phyloP scores from a whole-genome alignment of 108 stramenopile species.

The Seminavis robusta region DNA sequence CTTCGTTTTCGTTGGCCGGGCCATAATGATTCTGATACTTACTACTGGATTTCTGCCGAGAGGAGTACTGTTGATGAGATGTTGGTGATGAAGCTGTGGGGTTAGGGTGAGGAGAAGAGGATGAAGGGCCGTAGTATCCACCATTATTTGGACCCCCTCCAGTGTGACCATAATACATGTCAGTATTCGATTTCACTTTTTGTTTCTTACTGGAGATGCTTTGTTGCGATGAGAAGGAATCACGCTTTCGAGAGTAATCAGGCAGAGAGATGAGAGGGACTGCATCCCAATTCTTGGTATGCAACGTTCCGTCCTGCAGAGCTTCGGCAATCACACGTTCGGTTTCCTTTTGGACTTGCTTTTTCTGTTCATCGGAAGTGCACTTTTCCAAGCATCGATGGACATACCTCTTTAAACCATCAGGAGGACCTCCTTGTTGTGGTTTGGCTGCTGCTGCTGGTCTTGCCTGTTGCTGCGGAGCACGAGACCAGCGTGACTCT shows the following conservation, averaged over 20 bases:
- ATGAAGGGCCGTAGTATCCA: too few species aligned
- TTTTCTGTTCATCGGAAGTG: conserved; percentile 6
- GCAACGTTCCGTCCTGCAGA: conserved; percentile 26
- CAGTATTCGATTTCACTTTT: background rate
- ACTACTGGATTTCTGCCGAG: too few species aligned
- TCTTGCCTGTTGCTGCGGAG: conserved; percentile 7
- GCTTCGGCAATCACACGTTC: conserved; percentile 25
- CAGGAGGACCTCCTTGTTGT: conserved; percentile 9
- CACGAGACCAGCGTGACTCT: conserved; percentile 6
- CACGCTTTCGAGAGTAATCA: background rate
- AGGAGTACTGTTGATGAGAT: too few species aligned
- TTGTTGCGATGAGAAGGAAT: background rate
- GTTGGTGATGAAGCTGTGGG: too few species aligned
- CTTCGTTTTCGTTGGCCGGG: too few species aligned
- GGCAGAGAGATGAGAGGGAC: conserved; percentile 25
- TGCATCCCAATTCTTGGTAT: conserved; percentile 33
- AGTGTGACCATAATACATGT: too few species aligned
- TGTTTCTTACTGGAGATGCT: too few species aligned
- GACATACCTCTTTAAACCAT: conserved; percentile 26
- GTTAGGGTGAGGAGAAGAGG: too few species aligned
- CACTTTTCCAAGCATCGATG: conserved; percentile 30
- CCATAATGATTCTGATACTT: too few species aligned
- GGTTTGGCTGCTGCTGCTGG: conserved; percentile 4
- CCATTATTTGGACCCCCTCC: too few species aligned
- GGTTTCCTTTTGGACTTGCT: conserved; percentile 20